Percentiles rank a stretch among this genome's conserved stretches.
Evolutionary conservation across 495 filamentous ascomycete genomes (phyloP).

Genomic region (Xylaria cubensis): DNA sequence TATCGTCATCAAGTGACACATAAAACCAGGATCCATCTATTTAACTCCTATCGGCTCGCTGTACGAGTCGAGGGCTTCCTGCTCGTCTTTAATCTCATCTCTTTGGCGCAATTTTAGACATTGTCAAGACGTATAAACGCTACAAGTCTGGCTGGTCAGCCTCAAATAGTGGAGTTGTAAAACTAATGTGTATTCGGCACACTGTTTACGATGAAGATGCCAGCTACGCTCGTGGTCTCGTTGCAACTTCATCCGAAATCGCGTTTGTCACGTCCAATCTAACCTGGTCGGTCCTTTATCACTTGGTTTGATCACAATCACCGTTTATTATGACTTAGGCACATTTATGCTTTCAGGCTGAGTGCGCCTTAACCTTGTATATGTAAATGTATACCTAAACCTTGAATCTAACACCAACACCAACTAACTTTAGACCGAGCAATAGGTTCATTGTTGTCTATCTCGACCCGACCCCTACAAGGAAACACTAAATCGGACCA

Average conservation of each 20-base stretch:
- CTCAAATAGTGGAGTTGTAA: no score
- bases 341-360: not conserved
- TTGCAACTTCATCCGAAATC: not conserved
- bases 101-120: no score
- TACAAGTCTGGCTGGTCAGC: no score
- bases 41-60: no score
- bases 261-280: not conserved
- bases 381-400: not conserved
- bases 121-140: no score
- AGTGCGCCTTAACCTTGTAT: not conserved
- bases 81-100: no score
- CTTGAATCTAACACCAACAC: not conserved
- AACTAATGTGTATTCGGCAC: no score
- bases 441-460: not conserved
- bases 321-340: not conserved
- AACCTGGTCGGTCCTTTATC: not conserved
- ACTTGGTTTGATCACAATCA: not conserved
- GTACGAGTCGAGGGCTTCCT: no score
- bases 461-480: not conserved
- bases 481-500: not conserved
- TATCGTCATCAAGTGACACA: no score
- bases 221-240: no score
- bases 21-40: no score
- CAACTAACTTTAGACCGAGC: not conserved
- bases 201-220: no score